Base-by-base conservation (phyloP, 2,329 filamentous ascomycete species). In the Alternaria gansuensis region DNA sequence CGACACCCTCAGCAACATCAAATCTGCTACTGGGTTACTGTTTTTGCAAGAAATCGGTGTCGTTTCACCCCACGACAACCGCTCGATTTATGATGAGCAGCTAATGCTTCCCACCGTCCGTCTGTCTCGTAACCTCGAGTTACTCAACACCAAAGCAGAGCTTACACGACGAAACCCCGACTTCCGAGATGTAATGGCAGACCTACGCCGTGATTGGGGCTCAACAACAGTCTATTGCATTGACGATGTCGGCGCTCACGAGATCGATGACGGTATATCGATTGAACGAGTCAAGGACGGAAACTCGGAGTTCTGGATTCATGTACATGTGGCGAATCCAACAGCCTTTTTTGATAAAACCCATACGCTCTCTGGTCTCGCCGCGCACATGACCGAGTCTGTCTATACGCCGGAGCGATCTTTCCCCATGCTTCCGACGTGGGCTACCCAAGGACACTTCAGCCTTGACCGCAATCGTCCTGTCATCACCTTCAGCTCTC, bases 191-290 rank as follows among this genome's bases (percentile, higher is more conserved):
- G 78, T 77, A 2, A 87, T 89, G 85, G 75, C 78, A 3, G 77
- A 79, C 10, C 70, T 85, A 26, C 86, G 91, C 45, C 83, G 82
- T 58, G 83, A 87, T 51, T 90, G 87, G 84, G 79, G 79, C 0
- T 69, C 82, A n/a, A 71, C 86, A 23, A 84, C 83, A 0, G 84
- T 90, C 1, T 93, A 88, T 72, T 92, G 90, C 65, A 90, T 96
- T 59, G 91, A 96, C 70, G 83, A 85, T 28, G 81, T 82, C 21
- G 78, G 77, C 34, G 90, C 92, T 0, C 80, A 84, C 28, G 87
- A 94, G 66, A 90, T 95, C 57, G 91, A 96, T 66, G 91, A 96
- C 71, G 91, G 88, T 1, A 78, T 96, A 8, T 94, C 91, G 0
- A 71, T 95, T 7, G 88, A 92, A 70, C 74, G 77, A 44, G 84